These are phyloP conservation scores for Geranomyces variabilis DNA, from an alignment of 192 early-diverging fungal species.

Conservation along the genomic window DNA sequence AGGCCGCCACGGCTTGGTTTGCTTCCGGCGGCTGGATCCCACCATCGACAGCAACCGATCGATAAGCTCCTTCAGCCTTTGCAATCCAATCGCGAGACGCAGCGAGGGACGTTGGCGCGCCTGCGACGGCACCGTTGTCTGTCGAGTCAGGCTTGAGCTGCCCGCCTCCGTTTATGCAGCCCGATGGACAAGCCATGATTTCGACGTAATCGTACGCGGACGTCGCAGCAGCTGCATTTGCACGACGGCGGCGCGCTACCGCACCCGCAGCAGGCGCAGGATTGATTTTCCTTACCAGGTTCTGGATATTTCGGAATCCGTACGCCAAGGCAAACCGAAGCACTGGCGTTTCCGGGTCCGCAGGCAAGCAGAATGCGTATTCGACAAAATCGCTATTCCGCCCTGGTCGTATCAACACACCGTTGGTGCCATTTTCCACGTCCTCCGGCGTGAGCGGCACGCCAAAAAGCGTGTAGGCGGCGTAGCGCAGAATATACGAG, in stretches of 20 bases:
- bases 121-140: not conserved
- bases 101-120: not conserved
- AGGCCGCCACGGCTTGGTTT: constrained; percentile 58
- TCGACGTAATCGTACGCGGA: constrained; percentile 85
- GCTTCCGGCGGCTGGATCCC: constrained; percentile 64
- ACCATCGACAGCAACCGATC: constrained; percentile 40
- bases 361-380: constrained; percentile 48
- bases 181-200: constrained; percentile 96
- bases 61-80: constrained; percentile 70
- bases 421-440: constrained; percentile 46
- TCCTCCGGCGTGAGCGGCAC: constrained; percentile 64
- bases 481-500: constrained; percentile 84
- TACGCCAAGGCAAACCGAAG: constrained; percentile 87
- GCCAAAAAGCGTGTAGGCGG: constrained; percentile 78
- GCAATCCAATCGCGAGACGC: constrained; percentile 76
- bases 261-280: constrained; percentile 18
- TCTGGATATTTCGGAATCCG: constrained; percentile 98
- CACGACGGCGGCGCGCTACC: not conserved
- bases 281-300: constrained; percentile 95
- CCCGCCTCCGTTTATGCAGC: constrained; percentile 97
- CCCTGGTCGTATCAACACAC: constrained; percentile 68
- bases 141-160: constrained; percentile 65
- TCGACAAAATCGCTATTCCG: constrained; percentile 83
- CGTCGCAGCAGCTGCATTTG: constrained; percentile 4
- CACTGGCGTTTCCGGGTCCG: constrained; percentile 51